phyloP scores from a whole-genome alignment of 2,329 filamentous ascomycete genomes.

The Arachnopeziza araneosa region DNA sequence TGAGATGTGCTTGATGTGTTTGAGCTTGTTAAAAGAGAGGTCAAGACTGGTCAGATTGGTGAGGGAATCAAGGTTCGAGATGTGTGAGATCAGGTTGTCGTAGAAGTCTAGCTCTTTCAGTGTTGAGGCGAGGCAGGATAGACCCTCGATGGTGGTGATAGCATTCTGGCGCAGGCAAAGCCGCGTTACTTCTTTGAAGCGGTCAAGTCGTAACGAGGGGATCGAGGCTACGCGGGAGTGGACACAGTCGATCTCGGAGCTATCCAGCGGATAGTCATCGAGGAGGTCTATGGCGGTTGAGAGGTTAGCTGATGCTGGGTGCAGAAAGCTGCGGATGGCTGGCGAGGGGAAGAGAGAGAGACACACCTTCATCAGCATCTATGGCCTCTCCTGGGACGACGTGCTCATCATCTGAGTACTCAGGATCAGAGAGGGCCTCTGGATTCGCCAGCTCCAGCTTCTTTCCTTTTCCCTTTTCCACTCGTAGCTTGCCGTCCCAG shows the following conservation, averaged over 20 bases:
- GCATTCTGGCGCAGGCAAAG: conserved; percentile 91
- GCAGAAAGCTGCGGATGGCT: too few species aligned
- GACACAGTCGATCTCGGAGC: conserved; percentile 81
- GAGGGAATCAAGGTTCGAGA: conserved; percentile 76
- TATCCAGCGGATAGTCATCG: conserved; percentile 53
- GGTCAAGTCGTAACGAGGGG: conserved; percentile 69
- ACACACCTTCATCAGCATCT: conserved; percentile 70
- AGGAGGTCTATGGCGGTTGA: conserved; percentile 45
- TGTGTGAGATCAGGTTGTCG: conserved; percentile 87
- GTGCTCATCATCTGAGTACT: conserved; percentile 73
- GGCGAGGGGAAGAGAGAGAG: not conserved
- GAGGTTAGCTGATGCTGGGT: too few species aligned
- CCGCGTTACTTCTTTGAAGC: conserved; percentile 70
- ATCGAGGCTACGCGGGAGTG: conserved; percentile 81
- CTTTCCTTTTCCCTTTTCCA: conserved; percentile 68
- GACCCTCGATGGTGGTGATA: conserved; percentile 74
- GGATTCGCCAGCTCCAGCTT: conserved; percentile 67
- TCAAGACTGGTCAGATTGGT: conserved; percentile 74
- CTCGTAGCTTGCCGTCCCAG: conserved; percentile 78
- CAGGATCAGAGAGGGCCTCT: conserved; percentile 76
- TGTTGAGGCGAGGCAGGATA: conserved; percentile 57
- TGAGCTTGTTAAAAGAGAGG: conserved; percentile 98
- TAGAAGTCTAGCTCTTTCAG: conserved; percentile 88
- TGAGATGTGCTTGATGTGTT: conserved; percentile 86
- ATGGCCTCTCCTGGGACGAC: conserved; percentile 69